Evolutionary conservation across 768 basidiomycete genomes (phyloP).

Genomic region (Lentinula raphanica): DNA sequence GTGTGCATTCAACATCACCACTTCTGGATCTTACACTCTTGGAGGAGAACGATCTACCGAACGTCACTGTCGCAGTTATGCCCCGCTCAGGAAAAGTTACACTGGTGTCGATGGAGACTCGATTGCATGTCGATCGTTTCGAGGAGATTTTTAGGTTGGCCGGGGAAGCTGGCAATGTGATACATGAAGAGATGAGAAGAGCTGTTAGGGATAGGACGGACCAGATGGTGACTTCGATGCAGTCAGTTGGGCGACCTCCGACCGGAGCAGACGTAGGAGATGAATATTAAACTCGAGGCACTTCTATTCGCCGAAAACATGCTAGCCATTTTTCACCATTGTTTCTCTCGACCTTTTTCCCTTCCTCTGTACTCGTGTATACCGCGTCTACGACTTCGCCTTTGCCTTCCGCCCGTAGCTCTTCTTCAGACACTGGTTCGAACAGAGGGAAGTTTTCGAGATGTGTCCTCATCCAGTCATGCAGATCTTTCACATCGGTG

Average conservation of each 20-base stretch:
- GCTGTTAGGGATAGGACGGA: conserved; percentile 63
- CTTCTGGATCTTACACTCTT: conserved; percentile 83
- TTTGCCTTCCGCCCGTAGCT: conserved; percentile 69
- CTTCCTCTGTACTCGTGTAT: conserved; percentile 87
- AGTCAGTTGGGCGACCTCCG: conserved; percentile 31
- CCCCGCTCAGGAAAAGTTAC: conserved; percentile 83
- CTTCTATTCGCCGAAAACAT: conserved; percentile 71
- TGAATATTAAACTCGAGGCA: conserved; percentile 23
- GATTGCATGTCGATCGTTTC: conserved; percentile 89
- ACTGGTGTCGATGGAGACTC: conserved; percentile 88
- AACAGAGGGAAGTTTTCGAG: conserved; percentile 87
- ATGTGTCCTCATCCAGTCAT: conserved; percentile 93
- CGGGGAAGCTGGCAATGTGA: conserved; percentile 66
- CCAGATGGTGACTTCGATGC: conserved; percentile 59
- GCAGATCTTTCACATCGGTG: conserved; percentile 91
- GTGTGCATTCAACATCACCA: conserved; percentile 75
- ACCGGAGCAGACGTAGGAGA: conserved; percentile 31
- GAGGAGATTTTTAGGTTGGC: conserved; percentile 83
- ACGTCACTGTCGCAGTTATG: conserved; percentile 84
- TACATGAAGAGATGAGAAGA: conserved; percentile 80
- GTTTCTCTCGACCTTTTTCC: conserved; percentile 93
- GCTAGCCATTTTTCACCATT: conserved; percentile 88
- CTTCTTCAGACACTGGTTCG: conserved; percentile 68
- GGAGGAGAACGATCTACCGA: conserved; percentile 89
- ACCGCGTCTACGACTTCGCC: conserved; percentile 79